Base-by-base conservation (phyloP, 2,329 filamentous ascomycete species). In the Diplodia corticola region DNA sequence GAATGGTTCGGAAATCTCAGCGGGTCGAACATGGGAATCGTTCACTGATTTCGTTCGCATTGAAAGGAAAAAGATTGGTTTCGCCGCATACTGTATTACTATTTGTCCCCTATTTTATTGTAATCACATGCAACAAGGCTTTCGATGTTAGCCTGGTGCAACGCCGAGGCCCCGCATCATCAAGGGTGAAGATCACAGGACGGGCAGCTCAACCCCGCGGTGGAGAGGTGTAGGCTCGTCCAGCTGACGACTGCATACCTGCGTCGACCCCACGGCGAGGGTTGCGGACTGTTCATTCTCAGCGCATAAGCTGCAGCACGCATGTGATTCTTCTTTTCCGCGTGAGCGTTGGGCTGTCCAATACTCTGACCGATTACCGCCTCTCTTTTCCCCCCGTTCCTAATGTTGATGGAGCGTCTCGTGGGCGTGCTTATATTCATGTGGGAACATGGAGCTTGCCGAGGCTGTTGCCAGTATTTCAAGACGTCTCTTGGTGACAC, bases 31-130 rank as follows among this genome's bases (percentile, higher is more conserved):
- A 9, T 49, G 57, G 57, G 37, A 49, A 35, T 37, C 40, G n/a
- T 33, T 48, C 40, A 2, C 12, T 13, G 9, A 13, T 1, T 60
- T 40, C 35, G 7, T 60, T 35, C 44, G 57, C 44, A 61, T 61
- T 61, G 37, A 30, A 37, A 37, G 26, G 24, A 20, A 54, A 44
- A 44, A 26, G n/a, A 37, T 49, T 65, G 40, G 37, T 49, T 65
- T 64, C 53, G 37, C 63, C 28, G 26, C 63, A 65, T 61, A 35
- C 40, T 65, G 63, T 65, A 65, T 65, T 65, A 57, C 26, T 65
- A 65, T 35, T 26, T 20, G 24, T 7, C 24, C 20, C 20, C n/a
- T 55, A 49, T 50, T 57, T 28, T 15, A 57, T 65, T 65, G 37
- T 65, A 65, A 65, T 65, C 63, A 65, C 63, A 65, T 65, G 63